Conservation (phyloP, 2,329 filamentous ascomycete genomes). For the Arachnomyces sp. region DNA sequence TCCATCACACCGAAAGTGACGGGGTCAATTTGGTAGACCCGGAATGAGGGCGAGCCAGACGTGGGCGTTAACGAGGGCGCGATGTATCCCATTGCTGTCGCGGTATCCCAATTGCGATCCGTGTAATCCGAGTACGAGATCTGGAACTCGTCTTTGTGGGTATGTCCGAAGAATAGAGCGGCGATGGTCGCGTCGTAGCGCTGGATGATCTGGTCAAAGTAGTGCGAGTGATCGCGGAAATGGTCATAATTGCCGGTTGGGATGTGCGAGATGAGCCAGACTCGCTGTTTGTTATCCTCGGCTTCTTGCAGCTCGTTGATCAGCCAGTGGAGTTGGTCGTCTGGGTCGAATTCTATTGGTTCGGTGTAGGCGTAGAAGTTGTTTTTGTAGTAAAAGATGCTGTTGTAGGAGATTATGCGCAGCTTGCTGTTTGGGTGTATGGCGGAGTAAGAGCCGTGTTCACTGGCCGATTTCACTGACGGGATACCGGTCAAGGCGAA, state of each 20-base stretch:
- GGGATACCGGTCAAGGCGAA: slow-evolving; percentile 38
- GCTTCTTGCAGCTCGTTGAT: slow-evolving; percentile 47
- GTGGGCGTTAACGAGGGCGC: slow-evolving; percentile 49
- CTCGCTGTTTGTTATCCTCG: slow-evolving; percentile 45
- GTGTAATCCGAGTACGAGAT: slow-evolving; percentile 47
- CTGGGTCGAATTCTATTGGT: slow-evolving; percentile 45
- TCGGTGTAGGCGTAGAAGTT: slow-evolving; percentile 52
- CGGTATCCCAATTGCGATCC: slow-evolving; percentile 35
- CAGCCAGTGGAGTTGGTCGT: slow-evolving; percentile 48
- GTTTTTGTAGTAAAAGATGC: slow-evolving; percentile 52
- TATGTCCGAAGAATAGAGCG: slow-evolving; percentile 52
- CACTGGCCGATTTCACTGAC: slow-evolving; percentile 27
- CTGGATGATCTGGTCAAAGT: slow-evolving; percentile 47
- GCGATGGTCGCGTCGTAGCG: slow-evolving; percentile 49
- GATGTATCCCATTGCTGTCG: slow-evolving; percentile 47
- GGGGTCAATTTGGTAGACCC: slow-evolving; percentile 52
- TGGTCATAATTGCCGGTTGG: slow-evolving; percentile 45
- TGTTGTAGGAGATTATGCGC: slow-evolving; percentile 53
- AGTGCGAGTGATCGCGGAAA: slow-evolving; percentile 47
- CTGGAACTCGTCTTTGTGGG: slow-evolving; percentile 51
- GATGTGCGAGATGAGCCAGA: slow-evolving; percentile 54
- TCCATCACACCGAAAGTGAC: slow-evolving; percentile 51
- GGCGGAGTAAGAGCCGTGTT: slow-evolving; percentile 46
- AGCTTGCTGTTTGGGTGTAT: slow-evolving; percentile 41
- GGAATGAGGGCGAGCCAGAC: slow-evolving; percentile 50